Base-by-base conservation (phyloP, 2,329 filamentous ascomycete genomes). In the Penicillium thymicola region DNA sequence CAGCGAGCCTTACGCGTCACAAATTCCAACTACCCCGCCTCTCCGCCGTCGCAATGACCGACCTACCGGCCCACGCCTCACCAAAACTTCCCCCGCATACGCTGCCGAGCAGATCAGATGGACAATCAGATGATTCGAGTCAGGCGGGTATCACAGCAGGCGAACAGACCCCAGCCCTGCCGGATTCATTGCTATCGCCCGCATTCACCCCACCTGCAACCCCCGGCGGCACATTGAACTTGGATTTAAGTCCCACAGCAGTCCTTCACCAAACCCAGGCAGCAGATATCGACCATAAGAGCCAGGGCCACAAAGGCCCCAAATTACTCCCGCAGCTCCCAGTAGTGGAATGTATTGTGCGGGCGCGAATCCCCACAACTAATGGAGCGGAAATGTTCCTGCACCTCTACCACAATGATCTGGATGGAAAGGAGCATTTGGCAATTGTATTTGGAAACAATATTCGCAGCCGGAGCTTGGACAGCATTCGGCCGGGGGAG, bases 381-480 rank as follows among this genome's bases (percentile, higher is more conserved):
- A 86, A 84, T 0, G 93, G 93, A 4, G 89, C 92, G 11, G 92
- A 99, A 75, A 97, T 99, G 92, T 99, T 95, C 75, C 77, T 99
- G 50, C 93, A 99, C 70, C 80, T 97, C 0, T 99, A 99, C 77
- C 87, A 87, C 61, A 99, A 99, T 75, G 89, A 89, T 66, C 85
- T 90, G 7, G 94, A 99, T 74, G 90, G 88, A 63, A 99, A 99
- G 75, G 94, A 99, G 71, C 94, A 99, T 72, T 78, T 99, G 50
- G 94, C 94, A 18, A 97, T 99, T 69, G 94, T 99, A 0, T 99
- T 99, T 74, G 94, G 94, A 2, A 87, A 88, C 57, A 81, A 87
- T 46, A 97, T 97, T 64, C 84, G 94, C 46, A 84, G 72, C 85
- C 86, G 78, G 73, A 82, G 75, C 85, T 83, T 80, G 47, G 77